These are phyloP conservation scores for Anthostomella pinea DNA, from an alignment of 2,329 filamentous ascomycete genomes.

Conservation along the genomic window DNA sequence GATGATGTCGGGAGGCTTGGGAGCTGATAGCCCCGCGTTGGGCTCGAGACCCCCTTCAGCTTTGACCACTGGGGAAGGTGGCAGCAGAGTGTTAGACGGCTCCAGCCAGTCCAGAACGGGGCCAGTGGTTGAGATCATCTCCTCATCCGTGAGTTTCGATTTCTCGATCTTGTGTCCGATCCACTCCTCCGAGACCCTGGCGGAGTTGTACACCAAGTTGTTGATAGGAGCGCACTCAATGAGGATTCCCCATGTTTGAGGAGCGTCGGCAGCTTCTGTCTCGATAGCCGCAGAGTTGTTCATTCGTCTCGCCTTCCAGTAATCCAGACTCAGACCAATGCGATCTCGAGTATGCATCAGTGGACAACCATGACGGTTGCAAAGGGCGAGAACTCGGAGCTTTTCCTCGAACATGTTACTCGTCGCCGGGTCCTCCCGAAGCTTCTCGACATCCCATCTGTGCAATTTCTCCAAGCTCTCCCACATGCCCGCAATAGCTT, in stretches of 20 bases:
- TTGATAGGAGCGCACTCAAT: constrained; percentile 57
- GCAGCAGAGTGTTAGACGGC: constrained; percentile 62
- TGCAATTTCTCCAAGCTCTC: constrained; percentile 68
- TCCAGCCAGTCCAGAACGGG: constrained; percentile 68
- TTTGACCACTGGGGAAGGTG: constrained; percentile 42
- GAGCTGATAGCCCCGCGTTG: constrained; percentile 38
- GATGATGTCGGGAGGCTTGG: constrained; percentile 65
- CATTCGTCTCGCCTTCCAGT: constrained; percentile 67
- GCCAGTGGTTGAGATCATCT: constrained; percentile 35
- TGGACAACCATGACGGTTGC: constrained; percentile 67
- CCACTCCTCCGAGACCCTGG: constrained; percentile 73
- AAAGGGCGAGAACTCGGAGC: constrained; percentile 59
- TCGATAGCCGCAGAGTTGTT: constrained; percentile 37
- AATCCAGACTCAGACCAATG: constrained; percentile 70
- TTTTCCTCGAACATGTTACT: constrained; percentile 45
- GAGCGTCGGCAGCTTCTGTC: constrained; percentile 39
- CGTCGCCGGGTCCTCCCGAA: constrained; percentile 48
- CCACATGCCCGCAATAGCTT: constrained; percentile 72
- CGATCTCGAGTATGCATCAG: constrained; percentile 65
- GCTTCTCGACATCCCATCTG: constrained; percentile 62
- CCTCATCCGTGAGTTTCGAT: constrained; percentile 43
- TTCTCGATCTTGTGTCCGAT: constrained; percentile 67
- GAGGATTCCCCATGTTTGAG: constrained; percentile 64
- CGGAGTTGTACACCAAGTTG: constrained; percentile 48
- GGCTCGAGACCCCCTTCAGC: constrained; percentile 52